Base-by-base conservation (phyloP, 83 land plant species). In the Thuja plicata region DNA sequence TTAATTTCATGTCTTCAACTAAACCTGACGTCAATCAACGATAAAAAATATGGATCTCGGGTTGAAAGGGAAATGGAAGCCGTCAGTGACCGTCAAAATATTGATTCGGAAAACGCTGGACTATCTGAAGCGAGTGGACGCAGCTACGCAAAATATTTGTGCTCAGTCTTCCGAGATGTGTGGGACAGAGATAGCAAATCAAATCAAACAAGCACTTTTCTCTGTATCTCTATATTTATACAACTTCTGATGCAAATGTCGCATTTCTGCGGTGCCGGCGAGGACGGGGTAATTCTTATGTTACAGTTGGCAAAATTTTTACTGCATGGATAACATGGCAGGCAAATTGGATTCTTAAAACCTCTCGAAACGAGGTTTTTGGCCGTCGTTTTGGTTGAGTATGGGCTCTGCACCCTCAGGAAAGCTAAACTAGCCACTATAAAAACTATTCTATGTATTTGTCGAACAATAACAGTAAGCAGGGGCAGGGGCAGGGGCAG, bases 401-500 rank as follows among this genome's bases (percentile, higher is more conserved):
- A 76, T 76, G 79, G 79, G 17, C 79, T 4, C 40, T 37, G 82
- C 16, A 40, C 38, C 82, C 1, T 21, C 19, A 17, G 2, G 16
- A 11, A 79, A 17, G 3, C 5, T 79, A 7, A 37, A 37, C 3
- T 38, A 79, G 82, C 1, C 19, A 13, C 5, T 17, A 0, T 17
- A 78, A 38, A 17, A 3, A 15, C 41, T 79, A 34, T 79, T 86
- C 87, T 66, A 86, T 86, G 87, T 86, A 86, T 86, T 84, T 84
- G 37, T 86, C 62, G 76, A 27, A 60, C 24, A 66, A 86, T 66
- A 55, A 10, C 73, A 86, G 76, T 55, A 37, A 35, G 0, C 82
- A 38, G 82, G 82, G 82, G 24, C 82, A 37, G 81, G 81, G 81
- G 81, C 81, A 78, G 82, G 82, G 82, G 82, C 82, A 78, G 81